These are phyloP conservation scores for Calamus simplicifolius DNA, from an alignment of 176 grass and related monocot genomes.

Conservation along the genomic window DNA sequence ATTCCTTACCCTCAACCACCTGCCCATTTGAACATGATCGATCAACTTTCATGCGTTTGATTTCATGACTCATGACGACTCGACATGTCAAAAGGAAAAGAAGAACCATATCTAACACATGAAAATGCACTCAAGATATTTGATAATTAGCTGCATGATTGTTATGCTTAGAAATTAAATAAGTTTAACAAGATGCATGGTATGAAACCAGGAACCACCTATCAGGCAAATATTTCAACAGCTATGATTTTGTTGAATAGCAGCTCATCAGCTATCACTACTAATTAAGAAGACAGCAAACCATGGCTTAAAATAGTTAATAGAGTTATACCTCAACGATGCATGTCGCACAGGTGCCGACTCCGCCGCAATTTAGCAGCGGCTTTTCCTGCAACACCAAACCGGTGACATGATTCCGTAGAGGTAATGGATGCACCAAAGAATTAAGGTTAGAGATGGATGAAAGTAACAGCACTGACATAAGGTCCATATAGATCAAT, in stretches of 20 bases:
- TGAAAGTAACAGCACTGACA: conserved; percentile 20
- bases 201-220: too few species aligned
- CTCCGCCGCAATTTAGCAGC: conserved; percentile 60
- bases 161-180: too few species aligned
- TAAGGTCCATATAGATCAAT: conserved; percentile 96
- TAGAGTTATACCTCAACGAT: conserved; percentile 61
- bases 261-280: too few species aligned
- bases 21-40: conserved; percentile 14
- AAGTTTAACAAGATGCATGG: too few species aligned
- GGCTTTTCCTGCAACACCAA: conserved; percentile 43
- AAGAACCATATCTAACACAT: too few species aligned
- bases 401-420: neutral
- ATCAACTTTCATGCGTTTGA: neutral
- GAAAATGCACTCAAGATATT: too few species aligned
- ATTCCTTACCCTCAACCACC: conserved; percentile 74
- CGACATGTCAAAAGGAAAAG: too few species aligned
- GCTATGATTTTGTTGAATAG: too few species aligned
- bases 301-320: neutral
- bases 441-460: neutral
- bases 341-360: conserved; percentile 70
- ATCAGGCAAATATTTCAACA: too few species aligned
- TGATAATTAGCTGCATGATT: too few species aligned
- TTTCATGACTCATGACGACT: too few species aligned
- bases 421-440: neutral
- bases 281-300: too few species aligned